Percentiles rank a stretch among this genome's conserved stretches.
These are phyloP conservation scores for Roridomyces roridus DNA, from an alignment of 768 basidiomycete species.

Conservation along the genomic window DNA sequence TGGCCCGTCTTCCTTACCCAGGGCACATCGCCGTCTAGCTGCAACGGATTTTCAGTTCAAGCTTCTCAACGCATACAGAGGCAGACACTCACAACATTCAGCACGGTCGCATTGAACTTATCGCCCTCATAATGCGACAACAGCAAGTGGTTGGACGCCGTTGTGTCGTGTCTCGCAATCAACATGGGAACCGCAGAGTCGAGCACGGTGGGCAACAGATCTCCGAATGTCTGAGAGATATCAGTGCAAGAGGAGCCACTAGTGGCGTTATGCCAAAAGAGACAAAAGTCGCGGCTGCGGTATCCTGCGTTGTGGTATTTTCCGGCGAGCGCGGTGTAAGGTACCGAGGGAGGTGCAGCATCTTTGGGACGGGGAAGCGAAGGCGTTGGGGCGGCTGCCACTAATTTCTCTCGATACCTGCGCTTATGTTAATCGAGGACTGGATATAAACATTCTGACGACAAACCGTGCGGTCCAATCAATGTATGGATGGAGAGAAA, in stretches of 20 bases:
- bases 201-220: slow-evolving; percentile 28
- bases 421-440: no score
- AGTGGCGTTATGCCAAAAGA: slow-evolving; percentile 8
- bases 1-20: slow-evolving; percentile 26
- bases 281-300: slow-evolving; percentile 30
- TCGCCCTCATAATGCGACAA: not conserved
- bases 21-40: no score
- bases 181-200: slow-evolving; percentile 25
- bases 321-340: slow-evolving; percentile 27
- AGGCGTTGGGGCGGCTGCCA: slow-evolving; percentile 9
- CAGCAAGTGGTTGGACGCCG: not conserved
- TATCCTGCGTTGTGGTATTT: slow-evolving; percentile 31
- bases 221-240: slow-evolving; percentile 1
- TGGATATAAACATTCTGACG: no score
- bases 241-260: slow-evolving; percentile 8
- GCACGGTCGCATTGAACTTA: not conserved
- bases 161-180: slow-evolving; percentile 21
- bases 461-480: slow-evolving; percentile 33
- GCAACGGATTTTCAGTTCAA: no score
- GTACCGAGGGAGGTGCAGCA: slow-evolving; percentile 14
- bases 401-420: slow-evolving; percentile 5
- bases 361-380: slow-evolving; percentile 22
- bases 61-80: not conserved
- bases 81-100: no score
- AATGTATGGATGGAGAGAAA: slow-evolving; percentile 26